Base-by-base conservation (phyloP, 2,329 filamentous ascomycete species). In the Ceratocystis huliohia region DNA sequence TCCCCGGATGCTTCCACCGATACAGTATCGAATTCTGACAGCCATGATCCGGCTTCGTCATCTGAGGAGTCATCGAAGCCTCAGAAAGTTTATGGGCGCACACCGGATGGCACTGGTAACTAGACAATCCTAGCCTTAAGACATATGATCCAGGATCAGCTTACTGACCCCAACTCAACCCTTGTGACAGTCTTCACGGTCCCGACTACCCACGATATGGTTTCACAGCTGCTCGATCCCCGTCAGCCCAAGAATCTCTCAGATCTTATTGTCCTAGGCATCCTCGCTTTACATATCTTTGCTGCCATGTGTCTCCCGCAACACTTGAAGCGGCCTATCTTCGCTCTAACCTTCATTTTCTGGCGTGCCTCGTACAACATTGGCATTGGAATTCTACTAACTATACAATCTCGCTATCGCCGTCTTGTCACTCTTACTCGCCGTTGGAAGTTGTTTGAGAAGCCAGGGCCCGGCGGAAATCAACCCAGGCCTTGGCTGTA, bases 161-260 rank as follows among this genome's bases (percentile, higher is more conserved):
- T 22, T 22, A 20, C 53, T 30, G 15, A 62, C 28, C 22, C 17
- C n/a, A 45, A 61, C 30, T 22, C 17, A 46, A 37, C 41, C 53
- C 22, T 45, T 1, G 6, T 46, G 70, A 61, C 73, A 97, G 94
- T 96, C 72, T 99, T 99, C 74, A 88, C 91, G 67, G 94, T 99
- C 65, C 94, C 94, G 61, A 87, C 91, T 69, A 99, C 94, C 66
- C 91, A 96, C 80, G 94, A 99, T 78, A 97, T 99, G 94, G 93
- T 99, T 71, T 96, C 93, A 64, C 94, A 97, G 78, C 83, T 99
- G 66, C 85, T 99, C 71, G 94, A 95, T 72, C 94, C 94, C 64
- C 89, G 88, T 70, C 88, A 97, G 74, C 91, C 94, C 65, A 99
- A 99, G 81, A 97, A 97, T 74, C 75, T 95, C 48, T 94, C 91